Base-by-base conservation (phyloP, 129 eudicot genomes). In the Kitagawia praeruptora region DNA sequence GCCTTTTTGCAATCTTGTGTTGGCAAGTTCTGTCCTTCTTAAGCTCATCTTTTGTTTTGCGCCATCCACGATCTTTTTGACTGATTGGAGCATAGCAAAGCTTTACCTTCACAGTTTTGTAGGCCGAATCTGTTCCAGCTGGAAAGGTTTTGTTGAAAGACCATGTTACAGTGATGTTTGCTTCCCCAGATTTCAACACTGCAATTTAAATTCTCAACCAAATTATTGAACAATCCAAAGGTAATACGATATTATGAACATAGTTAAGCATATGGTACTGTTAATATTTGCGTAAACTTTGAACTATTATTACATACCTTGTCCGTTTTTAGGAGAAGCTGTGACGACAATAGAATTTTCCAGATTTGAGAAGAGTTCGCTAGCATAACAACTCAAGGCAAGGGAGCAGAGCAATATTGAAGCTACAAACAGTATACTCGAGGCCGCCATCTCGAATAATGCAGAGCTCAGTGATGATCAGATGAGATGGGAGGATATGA, bases 21-120 rank as follows among this genome's bases (percentile, higher is more conserved):
- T 79, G 87, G 83, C 98, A 91, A 49, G 98, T 89, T 75, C 87
- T 91, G 86, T 91, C 97, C 77, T 89, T 93, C 19, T 63, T 66
- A 47, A 93, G 34, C 9, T 79, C 53, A 44, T 89, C 91, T 25
- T 11, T 79, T 1, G 92, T 87, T 69, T 86, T 86, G 40, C 98
- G 86, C 95, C 96, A 89, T 7, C 78, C 87, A 8, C 97, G 82
- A 75, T 89, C 97, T 58, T 70, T 54, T 74, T 93, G 97, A 87
- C 97, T 93, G 14, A 85, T 75, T 1, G 89, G 89, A 3, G 90
- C 93, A 23, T 85, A 89, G 79, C 95, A 93, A 11, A 93, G 93
- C 84, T 83, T 87, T 54, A 91, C 87, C 81, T 89, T 84, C 14
- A 89, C 79, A 2, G 88, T 91, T 79, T 84, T 86, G 88, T 91